Evolutionary conservation across 2,329 filamentous ascomycete genomes (phyloP).

Genomic region (Ambrosiella cleistominuta): DNA sequence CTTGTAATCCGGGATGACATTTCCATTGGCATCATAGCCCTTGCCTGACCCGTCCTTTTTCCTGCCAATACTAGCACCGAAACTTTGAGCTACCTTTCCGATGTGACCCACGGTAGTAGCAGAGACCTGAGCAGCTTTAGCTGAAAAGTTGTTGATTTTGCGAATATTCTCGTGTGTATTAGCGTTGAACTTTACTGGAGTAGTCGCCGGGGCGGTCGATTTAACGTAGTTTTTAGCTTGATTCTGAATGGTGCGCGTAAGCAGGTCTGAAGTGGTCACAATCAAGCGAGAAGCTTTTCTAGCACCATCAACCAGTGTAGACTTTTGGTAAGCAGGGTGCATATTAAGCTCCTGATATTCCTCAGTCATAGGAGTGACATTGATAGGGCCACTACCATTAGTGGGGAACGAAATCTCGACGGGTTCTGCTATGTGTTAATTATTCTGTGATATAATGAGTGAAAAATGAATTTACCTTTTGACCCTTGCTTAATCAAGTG

Average conservation of each 20-base stretch:
- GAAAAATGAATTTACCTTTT: conserved; percentile 44
- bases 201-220: conserved; percentile 57
- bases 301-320: conserved; percentile 70
- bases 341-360: conserved; percentile 61
- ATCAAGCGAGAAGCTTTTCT: conserved; percentile 79
- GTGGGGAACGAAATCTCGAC: conserved; percentile 60
- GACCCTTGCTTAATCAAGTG: conserved; percentile 63
- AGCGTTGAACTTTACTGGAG: conserved; percentile 76
- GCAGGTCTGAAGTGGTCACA: conserved; percentile 65
- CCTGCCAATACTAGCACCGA: conserved; percentile 55
- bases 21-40: conserved; percentile 54
- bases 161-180: conserved; percentile 71
- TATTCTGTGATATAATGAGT: background rate
- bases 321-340: conserved; percentile 85
- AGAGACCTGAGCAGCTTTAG: conserved; percentile 59
- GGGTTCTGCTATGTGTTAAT: conserved; percentile 32
- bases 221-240: conserved; percentile 68
- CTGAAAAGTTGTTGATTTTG: conserved; percentile 75
- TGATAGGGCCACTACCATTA: conserved; percentile 46
- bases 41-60: conserved; percentile 35
- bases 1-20: conserved; percentile 51
- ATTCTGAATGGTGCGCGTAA: conserved; percentile 59
- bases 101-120: conserved; percentile 77
- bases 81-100: conserved; percentile 68
- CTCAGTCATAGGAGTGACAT: conserved; percentile 47